Evolutionary conservation across 345 rosid species (phyloP), one percentile per base, ranked within the genome.

Genomic region (Schrenkiella parvula): DNA sequence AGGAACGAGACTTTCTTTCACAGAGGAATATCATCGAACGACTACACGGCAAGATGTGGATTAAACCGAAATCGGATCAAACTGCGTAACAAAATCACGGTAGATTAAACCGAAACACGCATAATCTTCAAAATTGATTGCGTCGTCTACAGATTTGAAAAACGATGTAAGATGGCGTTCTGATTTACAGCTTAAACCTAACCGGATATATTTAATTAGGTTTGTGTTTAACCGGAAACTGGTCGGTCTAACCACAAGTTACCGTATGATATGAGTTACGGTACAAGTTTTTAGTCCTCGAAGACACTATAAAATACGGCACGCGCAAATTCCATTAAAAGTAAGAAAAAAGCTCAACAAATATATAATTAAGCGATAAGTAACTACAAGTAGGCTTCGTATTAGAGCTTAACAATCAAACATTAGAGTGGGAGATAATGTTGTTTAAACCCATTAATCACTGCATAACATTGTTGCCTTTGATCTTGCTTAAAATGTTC

Each of bases 401-500:
- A 10, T 14, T 12, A 23, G 4, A 51, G 17, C 38, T 14, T 64
- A 43, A 37, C 3, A 29, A 15, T 42, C 6, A 23, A 23, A 50
- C 21, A 43, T 53, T 12, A 70, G 13, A 61, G 66, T 44, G 75
- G 70, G 54, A 63, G n/a, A 75, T 70, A 65, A 28, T 70, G 75
- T 50, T 76, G 71, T 47, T 76, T 70, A 39, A 55, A 64, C 42
- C 75, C 72, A 55, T 63, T 76, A 25, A 70, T 63, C 66, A 76
- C 75, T 5, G 79, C 66, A 55, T 76, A 76, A 70, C 62, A 70
- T 47, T 76, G 80, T 70, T 70, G 80, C 19, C 74, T 68, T 70
- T 70, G 80, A 70, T 76, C 71, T 38, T 69, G 74, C 79, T 75
- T 75, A 0, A 13, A 26, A 29, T 59, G 59, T 12, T 61, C 79